These are phyloP conservation scores for Coprinopsis cinerea DNA, from an alignment of 768 basidiomycete genomes.

Conservation along the genomic window DNA sequence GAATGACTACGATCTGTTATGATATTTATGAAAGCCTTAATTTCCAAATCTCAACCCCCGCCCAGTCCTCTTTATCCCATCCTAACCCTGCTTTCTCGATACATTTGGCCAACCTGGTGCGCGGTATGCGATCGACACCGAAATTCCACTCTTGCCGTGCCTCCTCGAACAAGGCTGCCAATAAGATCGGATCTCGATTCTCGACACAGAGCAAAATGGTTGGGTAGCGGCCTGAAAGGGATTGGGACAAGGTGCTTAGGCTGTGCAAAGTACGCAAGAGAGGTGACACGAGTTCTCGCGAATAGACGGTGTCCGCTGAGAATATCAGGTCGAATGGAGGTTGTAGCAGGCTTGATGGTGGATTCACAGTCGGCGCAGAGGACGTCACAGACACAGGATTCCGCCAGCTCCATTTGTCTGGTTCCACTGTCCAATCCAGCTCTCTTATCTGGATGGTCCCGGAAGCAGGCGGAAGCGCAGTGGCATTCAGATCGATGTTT, in stretches of 20 bases:
- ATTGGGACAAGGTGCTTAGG: slow-evolving; percentile 37
- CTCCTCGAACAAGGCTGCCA: slow-evolving; percentile 50
- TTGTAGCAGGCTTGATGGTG: slow-evolving; percentile 24
- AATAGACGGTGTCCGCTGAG: slow-evolving; percentile 81
- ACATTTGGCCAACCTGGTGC: slow-evolving; percentile 52
- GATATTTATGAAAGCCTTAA: slow-evolving; percentile 23
- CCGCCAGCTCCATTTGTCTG: slow-evolving; percentile 53
- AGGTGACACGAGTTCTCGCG: slow-evolving; percentile 52
- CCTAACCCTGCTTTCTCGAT: slow-evolving; percentile 49
- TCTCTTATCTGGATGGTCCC: slow-evolving; percentile 54
- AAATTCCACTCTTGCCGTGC: slow-evolving; percentile 56
- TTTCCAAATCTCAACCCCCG: slow-evolving; percentile 78
- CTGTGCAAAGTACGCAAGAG: slow-evolving; percentile 63
- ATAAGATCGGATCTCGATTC: slow-evolving; percentile 63
- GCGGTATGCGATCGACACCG: slow-evolving; percentile 49
- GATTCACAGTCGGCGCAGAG: not conserved
- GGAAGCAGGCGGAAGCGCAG: slow-evolving; percentile 25
- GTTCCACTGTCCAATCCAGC: slow-evolving; percentile 64
- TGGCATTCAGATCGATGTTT: slow-evolving; percentile 54
- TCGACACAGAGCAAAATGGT: slow-evolving; percentile 66
- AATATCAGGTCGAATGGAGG: slow-evolving; percentile 74
- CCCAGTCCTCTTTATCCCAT: slow-evolving; percentile 73
- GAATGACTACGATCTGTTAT: not conserved
- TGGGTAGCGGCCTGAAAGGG: slow-evolving; percentile 31
- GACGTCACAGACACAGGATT: slow-evolving; percentile 21